These are phyloP conservation scores for Chlorella sp. DNA, from an alignment of 139 green algal genomes.

Conservation along the genomic window DNA sequence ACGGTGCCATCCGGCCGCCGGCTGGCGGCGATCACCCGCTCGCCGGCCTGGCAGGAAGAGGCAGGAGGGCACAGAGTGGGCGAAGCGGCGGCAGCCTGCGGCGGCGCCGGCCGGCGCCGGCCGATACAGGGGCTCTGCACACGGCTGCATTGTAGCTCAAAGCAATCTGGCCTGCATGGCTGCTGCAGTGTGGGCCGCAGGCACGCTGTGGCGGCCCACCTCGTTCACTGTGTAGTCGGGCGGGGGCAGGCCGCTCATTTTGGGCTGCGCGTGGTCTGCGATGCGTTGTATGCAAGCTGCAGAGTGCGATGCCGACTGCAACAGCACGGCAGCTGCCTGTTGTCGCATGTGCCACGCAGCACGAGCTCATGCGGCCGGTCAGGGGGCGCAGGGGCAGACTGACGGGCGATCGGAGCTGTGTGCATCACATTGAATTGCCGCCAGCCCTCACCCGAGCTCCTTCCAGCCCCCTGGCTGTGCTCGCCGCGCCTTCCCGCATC, in stretches of 20 bases:
- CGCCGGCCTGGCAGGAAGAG: conserved; percentile 9
- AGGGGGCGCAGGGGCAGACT: neutral
- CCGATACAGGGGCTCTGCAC: neutral
- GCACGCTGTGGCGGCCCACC: too few relatives aligned
- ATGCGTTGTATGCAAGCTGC: too few relatives aligned
- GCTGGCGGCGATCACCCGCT: conserved; percentile 59
- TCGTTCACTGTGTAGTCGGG: conserved; percentile 31
- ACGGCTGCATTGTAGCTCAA: neutral
- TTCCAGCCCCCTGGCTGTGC: neutral
- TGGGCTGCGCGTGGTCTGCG: neutral
- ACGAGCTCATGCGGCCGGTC: neutral
- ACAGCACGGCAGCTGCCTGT: too few relatives aligned
- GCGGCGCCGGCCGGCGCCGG: neutral
- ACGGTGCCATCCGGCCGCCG: conserved; percentile 77
- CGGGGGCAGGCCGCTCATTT: conserved; percentile 12
- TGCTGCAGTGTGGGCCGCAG: too few relatives aligned
- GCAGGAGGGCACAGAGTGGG: neutral
- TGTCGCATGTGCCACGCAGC: too few relatives aligned
- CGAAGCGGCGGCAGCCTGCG: neutral
- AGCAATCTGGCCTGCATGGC: too few relatives aligned
- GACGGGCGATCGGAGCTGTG: neutral
- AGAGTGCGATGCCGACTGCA: too few relatives aligned
- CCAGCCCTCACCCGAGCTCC: too few relatives aligned
- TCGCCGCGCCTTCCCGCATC: neutral
- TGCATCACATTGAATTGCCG: too few relatives aligned